Evolutionary conservation across 306 rosid species (phyloP), one percentile per base, ranked within the genome.

Genomic region (Morella rubra): DNA sequence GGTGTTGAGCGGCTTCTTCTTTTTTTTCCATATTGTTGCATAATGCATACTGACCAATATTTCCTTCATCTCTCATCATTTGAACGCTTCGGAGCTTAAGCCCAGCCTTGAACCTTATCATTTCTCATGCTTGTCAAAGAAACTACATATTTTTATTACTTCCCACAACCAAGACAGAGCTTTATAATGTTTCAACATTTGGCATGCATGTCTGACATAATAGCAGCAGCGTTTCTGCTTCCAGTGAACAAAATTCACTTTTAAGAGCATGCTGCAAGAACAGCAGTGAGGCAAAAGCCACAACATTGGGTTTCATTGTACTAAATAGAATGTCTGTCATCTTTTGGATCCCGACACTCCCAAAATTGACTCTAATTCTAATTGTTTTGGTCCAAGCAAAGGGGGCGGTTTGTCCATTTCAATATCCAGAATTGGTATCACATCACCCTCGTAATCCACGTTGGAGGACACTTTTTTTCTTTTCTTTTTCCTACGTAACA

Each of bases 271-370:
- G 86, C 88, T 15, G 81, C 86, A 75, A 89, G 76, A 52, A 87
- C 86, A 74, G 86, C 84, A 19, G 96, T 90, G 13, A 87, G 81
- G 87, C 90, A 77, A n/a, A n/a, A n/a, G n/a, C n/a, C n/a, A 88
- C 72, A 8, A 76, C 87, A 78, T 92, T 90, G 16, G 83, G 91
- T 55, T 76, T 88, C 79, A 85, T 81, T 71, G 79, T 56, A 59
- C 88, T 85, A 65, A 71, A 83, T 76, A 75, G 51, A 84, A 88
- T 8, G 88, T 90, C 75, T 87, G 5, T 18, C 44, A 50, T 79
- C 85, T 67, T 81, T 80, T 27, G n/a, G 60, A 79, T 84, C 88
- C 76, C 59, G 75, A 90, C 77, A 70, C 93, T 88, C 76, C 90
- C 93, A 22, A 81, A 84, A 87, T 80, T 84, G 85, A 47, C 37